A percentile compares a stretch with the other conserved stretches of the same genome.
Conservation (phyloP, 495 filamentous ascomycete species). For the Hypoxylon cercidicola region DNA sequence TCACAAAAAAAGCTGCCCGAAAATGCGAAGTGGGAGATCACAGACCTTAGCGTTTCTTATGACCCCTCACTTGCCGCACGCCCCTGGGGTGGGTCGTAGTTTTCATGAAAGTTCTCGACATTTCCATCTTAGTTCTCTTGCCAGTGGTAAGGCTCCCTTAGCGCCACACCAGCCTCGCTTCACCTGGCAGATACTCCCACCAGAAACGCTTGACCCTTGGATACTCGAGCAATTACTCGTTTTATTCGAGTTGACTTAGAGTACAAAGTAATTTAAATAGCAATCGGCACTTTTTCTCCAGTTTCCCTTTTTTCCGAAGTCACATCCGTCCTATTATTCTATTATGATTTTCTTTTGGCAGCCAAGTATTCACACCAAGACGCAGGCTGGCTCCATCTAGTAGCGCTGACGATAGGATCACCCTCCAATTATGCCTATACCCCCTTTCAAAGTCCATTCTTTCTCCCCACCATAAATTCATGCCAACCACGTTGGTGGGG, state of each 20-base stretch:
- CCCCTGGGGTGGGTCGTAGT: constrained; percentile 19
- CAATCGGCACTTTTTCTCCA: too few relatives aligned
- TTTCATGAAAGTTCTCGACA: constrained; percentile 39
- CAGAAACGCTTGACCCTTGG: not conserved
- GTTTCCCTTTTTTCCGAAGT: too few relatives aligned
- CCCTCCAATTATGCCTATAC: constrained; percentile 6
- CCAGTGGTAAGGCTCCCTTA: constrained; percentile 19
- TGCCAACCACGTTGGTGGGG: constrained; percentile 35
- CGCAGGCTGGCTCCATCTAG: constrained; percentile 3
- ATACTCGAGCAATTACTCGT: not conserved
- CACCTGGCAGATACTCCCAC: not conserved
- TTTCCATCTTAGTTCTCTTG: constrained; percentile 28
- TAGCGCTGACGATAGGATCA: constrained; percentile 8
- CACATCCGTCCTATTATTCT: not conserved
- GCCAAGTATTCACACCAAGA: not conserved
- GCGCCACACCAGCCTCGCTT: constrained; percentile 4
- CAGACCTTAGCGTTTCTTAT: constrained; percentile 35
- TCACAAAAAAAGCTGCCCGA: constrained; percentile 45
- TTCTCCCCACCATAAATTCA: constrained; percentile 34
- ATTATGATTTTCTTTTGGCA: not conserved
- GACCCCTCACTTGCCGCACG: constrained; percentile 37
- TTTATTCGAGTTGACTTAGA: too few relatives aligned
- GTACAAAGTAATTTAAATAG: too few relatives aligned
- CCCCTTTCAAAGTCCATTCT: constrained; percentile 17
- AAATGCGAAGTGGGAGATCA: constrained; percentile 43